Base-by-base conservation (phyloP, 2,329 filamentous ascomycete genomes). In the Amauroascus verrucosus region DNA sequence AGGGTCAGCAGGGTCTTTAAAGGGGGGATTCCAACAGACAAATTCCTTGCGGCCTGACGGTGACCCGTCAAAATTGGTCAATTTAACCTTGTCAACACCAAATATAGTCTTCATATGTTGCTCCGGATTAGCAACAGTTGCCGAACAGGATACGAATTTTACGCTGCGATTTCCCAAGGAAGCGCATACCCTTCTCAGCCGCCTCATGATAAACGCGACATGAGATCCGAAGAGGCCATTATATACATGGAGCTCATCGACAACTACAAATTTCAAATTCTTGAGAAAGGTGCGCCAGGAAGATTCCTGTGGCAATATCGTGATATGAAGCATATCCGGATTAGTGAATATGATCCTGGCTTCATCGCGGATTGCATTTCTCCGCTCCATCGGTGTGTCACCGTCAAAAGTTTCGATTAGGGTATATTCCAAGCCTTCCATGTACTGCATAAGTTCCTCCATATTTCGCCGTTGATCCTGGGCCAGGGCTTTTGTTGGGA, bases 1-100 rank as follows among this genome's bases (percentile, higher is more conserved):
- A 7, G 89, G 86, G 67, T 97, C 91, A 0, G 77, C 79, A 0
- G 91, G 88, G 60, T 96, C 91, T 66, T 89, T 94, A 68, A 82
- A 95, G 0, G 93, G 93, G 0, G 91, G 96, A 62, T 98, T 97
- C 93, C 93, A 98, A 68, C 90, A 97, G 6, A 98, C 65, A 54
- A 97, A 97, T 63, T 97, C 91, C 65, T 97, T 97, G 20, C 88
- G 78, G 0, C 91, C 88, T 5, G 88, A 88, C 0, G 93, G 93
- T 0, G 90, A 95, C 1, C 93, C 93, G 64, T 98, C 93, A 63
- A 86, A 90, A 63, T 96, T 89, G 0, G 91, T 85, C 43, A 97
- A 69, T 54, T 78, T 81, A 13, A 95, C 87, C 58, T 90, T 76
- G 0, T 89, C 80, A 6, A 95, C 79, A 0, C 91, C 91, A 60